phyloP scores from a whole-genome alignment of 176 grass and related monocot species.

The Hordeum vulgare region MorexV3_pseudomolecules_assembly NC_058524.1:609442612-609443111 shows the following conservation, averaged over 20 bases:
- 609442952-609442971: too few species aligned
- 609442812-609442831: constrained; percentile 40
- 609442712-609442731: constrained; percentile 30
- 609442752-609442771: constrained; percentile 31
- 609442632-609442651: too few species aligned
- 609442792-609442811: constrained; percentile 38
- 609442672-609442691: too few species aligned
- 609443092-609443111: not conserved
- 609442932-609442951: not conserved
- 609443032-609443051: not conserved
- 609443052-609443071: not conserved
- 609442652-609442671: too few species aligned
- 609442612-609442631: too few species aligned
- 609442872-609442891: not conserved
- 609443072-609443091: not conserved
- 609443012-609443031: not conserved
- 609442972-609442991: not conserved
- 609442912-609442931: not conserved
- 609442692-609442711: not conserved
- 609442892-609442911: not conserved
- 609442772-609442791: constrained; percentile 29
- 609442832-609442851: not conserved
- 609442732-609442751: constrained; percentile 22
- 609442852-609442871: not conserved
- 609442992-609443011: not conserved